Conservation (phyloP, 495 filamentous ascomycete species). For the Penicillium salamii region DNA sequence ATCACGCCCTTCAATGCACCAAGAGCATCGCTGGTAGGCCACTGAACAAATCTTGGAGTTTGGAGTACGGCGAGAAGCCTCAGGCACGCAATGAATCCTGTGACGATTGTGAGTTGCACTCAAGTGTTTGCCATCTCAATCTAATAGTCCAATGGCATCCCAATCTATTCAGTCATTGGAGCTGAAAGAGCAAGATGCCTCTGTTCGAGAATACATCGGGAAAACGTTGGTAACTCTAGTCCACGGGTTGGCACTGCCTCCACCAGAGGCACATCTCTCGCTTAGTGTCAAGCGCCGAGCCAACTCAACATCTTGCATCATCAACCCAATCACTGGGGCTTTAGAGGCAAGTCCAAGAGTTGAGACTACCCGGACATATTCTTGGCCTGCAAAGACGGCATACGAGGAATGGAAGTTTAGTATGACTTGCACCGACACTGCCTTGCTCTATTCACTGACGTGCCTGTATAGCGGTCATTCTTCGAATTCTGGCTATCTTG, state of each 20-base stretch:
- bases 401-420: constrained; percentile 68
- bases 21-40: no score
- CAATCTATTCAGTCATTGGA: not conserved
- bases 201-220: constrained; percentile 35
- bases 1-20: no score
- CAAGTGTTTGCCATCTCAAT: no score
- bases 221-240: constrained; percentile 24
- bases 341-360: constrained; percentile 20
- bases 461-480: constrained; percentile 45
- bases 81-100: no score
- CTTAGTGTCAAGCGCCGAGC: constrained; percentile 33
- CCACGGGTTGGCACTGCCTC: constrained; percentile 21
- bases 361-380: constrained; percentile 29
- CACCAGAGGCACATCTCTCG: constrained; percentile 25
- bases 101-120: no score
- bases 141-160: constrained; percentile 11
- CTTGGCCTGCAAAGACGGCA: constrained; percentile 56
- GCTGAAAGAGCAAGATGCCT: not conserved
- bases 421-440: constrained; percentile 24
- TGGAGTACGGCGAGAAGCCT: no score
- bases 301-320: constrained; percentile 15
- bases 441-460: not conserved
- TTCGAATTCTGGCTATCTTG: constrained; percentile 68
- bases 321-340: constrained; percentile 30
- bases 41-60: no score